Evolutionary conservation across 2,329 filamentous ascomycete species (phyloP), one percentile per base, ranked within the genome.

Genomic region (Arthrinium puccinioides): DNA sequence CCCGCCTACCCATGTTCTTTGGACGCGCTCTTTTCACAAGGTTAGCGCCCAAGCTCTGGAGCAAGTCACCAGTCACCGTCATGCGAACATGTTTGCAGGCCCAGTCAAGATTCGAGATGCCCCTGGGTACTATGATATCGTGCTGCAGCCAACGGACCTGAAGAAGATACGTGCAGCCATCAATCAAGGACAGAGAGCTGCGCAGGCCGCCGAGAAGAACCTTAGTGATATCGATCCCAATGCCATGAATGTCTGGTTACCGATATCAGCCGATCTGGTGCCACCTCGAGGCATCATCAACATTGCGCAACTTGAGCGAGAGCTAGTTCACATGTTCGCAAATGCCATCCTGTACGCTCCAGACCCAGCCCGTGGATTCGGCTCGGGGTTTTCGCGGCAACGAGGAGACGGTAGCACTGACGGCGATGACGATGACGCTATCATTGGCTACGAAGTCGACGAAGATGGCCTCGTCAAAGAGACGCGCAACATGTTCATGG

Each of bases 331-430:
- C 51, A 96, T 97, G 86, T 95, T 97, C 59, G 87, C 88, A 48
- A 97, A 97, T 53, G 90, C 92, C 14, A 84, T 96, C 61, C 97
- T 98, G 92, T 98, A 95, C 68, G 97, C 97, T 51, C 81, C 85
- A 0, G 87, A 94, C 44, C 80, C 83, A 0, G 70, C 84, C 47
- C 76, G 82, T 19, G 83, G 84, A 0, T 78, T 83, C 9, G 82
- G 82, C 0, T 67, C 72, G 2, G 65, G 70, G 0, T 84, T 88
- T 45, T 58, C 75, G 50, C 62, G 64, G 39, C 50, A 47, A 16
- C 52, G 52, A 21, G 44, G 49, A 14, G 28, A 20, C 15, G 33
- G 20, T 14, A 27, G 25, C 25, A 14, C 13, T 52, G 63, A 27
- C 52, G 63, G 28, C 53, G 58, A 52, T 1, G 62, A 60, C 29